phyloP scores from a whole-genome alignment of 495 filamentous ascomycete genomes.

The Pseudoneurospora amorphoporcata region DNA sequence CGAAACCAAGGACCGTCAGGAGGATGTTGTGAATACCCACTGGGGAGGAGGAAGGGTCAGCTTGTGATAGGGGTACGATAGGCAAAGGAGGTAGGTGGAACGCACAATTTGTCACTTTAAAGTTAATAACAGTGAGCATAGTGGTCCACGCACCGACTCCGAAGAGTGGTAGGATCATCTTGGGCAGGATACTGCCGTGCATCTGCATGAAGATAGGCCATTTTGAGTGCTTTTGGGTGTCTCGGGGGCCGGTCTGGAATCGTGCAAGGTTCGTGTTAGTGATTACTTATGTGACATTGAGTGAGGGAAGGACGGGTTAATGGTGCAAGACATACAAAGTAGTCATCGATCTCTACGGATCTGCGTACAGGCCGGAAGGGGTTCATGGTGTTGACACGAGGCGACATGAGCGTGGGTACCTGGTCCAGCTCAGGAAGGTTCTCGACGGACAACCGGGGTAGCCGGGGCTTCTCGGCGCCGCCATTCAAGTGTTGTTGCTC shows the following conservation, averaged over 20 bases:
- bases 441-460: background rate
- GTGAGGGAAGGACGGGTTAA: background rate
- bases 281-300: background rate
- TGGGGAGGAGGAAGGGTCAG: conserved; percentile 4
- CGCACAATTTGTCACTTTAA: conserved; percentile 32
- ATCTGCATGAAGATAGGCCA: conserved; percentile 70
- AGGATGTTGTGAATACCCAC: conserved; percentile 58
- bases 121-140: conserved; percentile 49
- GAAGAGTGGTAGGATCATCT: conserved; percentile 65
- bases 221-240: conserved; percentile 68
- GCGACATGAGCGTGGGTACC: conserved; percentile 22
- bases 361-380: conserved; percentile 38
- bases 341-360: conserved; percentile 38
- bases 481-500: background rate
- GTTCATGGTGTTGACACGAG: conserved; percentile 28
- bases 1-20: conserved; percentile 81
- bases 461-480: background rate
- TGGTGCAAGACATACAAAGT: conserved; percentile 36
- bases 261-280: conserved; percentile 1
- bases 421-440: background rate
- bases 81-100: conserved; percentile 14
- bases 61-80: background rate
- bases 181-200: conserved; percentile 70
- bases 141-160: conserved; percentile 61
- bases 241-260: conserved; percentile 48